Percentiles rank a stretch among this genome's conserved stretches.
These are phyloP conservation scores for Aureobasidium sp. DNA, from an alignment of 2,329 filamentous ascomycete genomes.

Conservation along the genomic window DNA sequence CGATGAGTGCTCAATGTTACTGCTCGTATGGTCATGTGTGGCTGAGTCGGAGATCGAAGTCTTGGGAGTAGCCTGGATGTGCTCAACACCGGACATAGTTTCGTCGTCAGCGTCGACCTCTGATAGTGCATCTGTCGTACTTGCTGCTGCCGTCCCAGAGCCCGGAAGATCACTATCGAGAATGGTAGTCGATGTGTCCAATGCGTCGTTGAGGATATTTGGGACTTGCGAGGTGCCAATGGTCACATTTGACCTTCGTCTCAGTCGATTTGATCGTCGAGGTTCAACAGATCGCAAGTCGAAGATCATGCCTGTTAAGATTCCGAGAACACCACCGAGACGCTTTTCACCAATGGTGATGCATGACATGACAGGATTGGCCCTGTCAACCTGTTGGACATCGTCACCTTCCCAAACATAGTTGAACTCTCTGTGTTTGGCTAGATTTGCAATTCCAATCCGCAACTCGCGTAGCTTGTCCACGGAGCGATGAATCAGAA, in stretches of 20 bases:
- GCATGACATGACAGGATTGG: conserved; percentile 43
- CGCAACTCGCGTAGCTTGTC: conserved; percentile 61
- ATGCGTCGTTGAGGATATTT: not conserved
- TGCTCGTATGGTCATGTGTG: not conserved
- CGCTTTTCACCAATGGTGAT: conserved; percentile 53
- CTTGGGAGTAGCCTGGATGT: not conserved
- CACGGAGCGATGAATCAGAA: conserved; percentile 65
- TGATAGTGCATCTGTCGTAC: too few species aligned
- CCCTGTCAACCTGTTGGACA: conserved; percentile 58
- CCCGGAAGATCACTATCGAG: too few species aligned
- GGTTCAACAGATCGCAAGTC: conserved; percentile 38
- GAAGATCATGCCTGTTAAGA: conserved; percentile 60
- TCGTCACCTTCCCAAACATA: conserved; percentile 56
- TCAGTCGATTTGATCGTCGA: not conserved
- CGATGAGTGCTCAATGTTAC: not conserved
- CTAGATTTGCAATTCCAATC: conserved; percentile 59
- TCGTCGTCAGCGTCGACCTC: not conserved
- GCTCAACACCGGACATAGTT: not conserved
- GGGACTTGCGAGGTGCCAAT: not conserved
- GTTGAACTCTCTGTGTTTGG: conserved; percentile 48
- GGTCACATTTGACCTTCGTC: conserved; percentile 1
- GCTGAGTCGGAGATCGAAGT: not conserved
- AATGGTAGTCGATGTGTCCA: too few species aligned
- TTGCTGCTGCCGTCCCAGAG: not conserved
- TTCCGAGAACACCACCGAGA: conserved; percentile 61